These are phyloP conservation scores for Nakazawaea laoshanensis DNA, from an alignment of 805 yeast species.

Conservation along the genomic window DNA sequence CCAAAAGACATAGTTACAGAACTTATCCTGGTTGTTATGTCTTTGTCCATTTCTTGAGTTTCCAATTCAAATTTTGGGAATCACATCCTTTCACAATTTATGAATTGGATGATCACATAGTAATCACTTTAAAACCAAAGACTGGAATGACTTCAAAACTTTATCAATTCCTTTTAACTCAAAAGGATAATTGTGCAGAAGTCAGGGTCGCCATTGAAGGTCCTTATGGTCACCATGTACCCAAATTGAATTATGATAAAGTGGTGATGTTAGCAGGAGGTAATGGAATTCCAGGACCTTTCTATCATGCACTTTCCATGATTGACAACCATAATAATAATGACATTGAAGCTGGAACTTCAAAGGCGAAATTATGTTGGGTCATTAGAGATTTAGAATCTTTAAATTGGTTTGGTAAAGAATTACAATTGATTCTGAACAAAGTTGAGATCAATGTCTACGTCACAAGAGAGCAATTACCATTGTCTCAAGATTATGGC, in stretches of 20 bases:
- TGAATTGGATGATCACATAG: constrained; percentile 24
- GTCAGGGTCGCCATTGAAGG: constrained; percentile 42
- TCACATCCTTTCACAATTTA: constrained; percentile 56
- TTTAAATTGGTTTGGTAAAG: constrained; percentile 35
- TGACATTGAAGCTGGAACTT: constrained; percentile 15
- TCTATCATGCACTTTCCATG: constrained; percentile 30
- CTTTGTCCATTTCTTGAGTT: constrained; percentile 37
- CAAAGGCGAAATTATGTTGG: constrained; percentile 36
- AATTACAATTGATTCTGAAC: constrained; percentile 22
- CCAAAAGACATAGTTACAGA: constrained; percentile 36
- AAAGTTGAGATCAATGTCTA: constrained; percentile 15
- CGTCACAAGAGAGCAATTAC: constrained; percentile 15
- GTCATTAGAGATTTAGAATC: constrained; percentile 29
- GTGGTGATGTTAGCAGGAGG: constrained; percentile 47
- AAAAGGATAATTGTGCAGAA: constrained; percentile 20
- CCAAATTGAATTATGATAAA: constrained; percentile 30
- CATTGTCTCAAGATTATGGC: neutral
- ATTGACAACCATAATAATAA: constrained; percentile 16
- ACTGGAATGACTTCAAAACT: constrained; percentile 39
- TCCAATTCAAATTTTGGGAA: constrained; percentile 42
- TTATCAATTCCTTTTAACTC: constrained; percentile 17
- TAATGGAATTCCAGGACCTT: constrained; percentile 48
- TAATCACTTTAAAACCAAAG: constrained; percentile 37
- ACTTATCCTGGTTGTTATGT: constrained; percentile 52
- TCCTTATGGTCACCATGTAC: constrained; percentile 39